These are phyloP conservation scores for Waltergamsia citrina DNA, from an alignment of 2,329 filamentous ascomycete genomes.

Conservation along the genomic window DNA sequence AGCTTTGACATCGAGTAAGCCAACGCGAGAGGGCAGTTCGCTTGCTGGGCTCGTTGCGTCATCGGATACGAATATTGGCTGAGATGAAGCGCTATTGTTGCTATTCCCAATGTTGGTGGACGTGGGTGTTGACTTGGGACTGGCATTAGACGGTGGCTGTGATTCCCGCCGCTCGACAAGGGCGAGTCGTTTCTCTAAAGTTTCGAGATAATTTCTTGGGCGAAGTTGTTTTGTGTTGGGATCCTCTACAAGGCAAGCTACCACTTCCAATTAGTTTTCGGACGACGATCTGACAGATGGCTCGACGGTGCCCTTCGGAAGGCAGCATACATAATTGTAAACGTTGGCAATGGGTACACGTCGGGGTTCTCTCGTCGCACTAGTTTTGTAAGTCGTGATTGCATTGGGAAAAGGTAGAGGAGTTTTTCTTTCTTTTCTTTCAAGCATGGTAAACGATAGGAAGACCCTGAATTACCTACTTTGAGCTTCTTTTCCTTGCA, in stretches of 20 bases:
- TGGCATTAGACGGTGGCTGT: not conserved
- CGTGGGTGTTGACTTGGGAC: too few species aligned
- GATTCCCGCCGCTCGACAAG: slow-evolving; percentile 10
- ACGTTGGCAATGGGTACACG: not conserved
- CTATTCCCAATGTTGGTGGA: not conserved
- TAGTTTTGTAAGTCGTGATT: not conserved
- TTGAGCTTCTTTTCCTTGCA: slow-evolving; percentile 2
- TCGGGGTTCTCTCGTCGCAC: not conserved
- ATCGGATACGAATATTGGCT: not conserved
- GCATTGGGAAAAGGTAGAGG: not conserved
- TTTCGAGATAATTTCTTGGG: slow-evolving; percentile 19
- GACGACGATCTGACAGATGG: not conserved
- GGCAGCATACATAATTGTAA: not conserved
- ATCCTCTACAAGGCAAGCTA: slow-evolving; percentile 15
- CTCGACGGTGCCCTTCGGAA: not conserved
- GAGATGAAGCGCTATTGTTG: slow-evolving; percentile 1
- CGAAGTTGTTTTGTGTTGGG: slow-evolving; percentile 13
- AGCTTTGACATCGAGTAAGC: slow-evolving; percentile 9
- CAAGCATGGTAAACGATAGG: too few species aligned
- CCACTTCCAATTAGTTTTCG: not conserved
- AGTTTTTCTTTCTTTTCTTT: not conserved
- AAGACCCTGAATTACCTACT: too few species aligned
- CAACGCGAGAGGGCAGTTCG: slow-evolving; percentile 10
- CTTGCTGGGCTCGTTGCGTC: not conserved
- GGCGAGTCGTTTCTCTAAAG: slow-evolving; percentile 15